Base-by-base conservation (phyloP, 768 basidiomycete species). In the Amanita molliuscula region DNA sequence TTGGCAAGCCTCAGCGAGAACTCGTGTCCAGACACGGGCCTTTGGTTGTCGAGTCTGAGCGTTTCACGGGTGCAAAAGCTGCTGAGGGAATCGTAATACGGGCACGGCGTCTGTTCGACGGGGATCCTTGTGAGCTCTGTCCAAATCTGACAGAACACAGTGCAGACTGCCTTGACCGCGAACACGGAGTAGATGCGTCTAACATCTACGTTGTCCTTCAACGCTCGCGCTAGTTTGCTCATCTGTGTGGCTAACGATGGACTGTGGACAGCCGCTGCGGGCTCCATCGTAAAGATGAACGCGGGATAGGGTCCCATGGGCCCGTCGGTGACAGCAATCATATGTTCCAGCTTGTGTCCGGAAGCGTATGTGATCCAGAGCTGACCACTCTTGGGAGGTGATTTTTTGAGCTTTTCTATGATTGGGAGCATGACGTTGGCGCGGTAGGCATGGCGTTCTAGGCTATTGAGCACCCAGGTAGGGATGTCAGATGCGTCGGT, bases 151-250 rank as follows among this genome's bases (percentile, higher is more conserved):
- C 71, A 68, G 53, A 88, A 84, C 3, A 56, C 55, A 6, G 53
- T 35, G 3, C 77, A 64, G 15, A 87, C 63, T 5, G 58, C 55
- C 3, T 77, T 69, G 4, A 73, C 67, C 1, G 81, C 77, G 55
- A 85, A 88, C 7, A 86, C 69, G 1, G 86, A 84, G 60, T 81
- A 88, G 0, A 83, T 68, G 9, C 83, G 69, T 26, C 64, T 57
- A 4, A 51, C 47, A 9, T 65, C 62, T 16, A 77, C 66, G 3
- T 55, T 44, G 0, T 46, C 54, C 7, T 61, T 54, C 9, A 88
- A 64, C 8, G 61, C 65, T 1, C 55, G 44, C 2, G 72, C 76
- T 6, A 85, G 65, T 11, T 59, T 52, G 1, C 52, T 38, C 25
- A 89, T 60, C 9, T 75, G 69, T 4, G 66, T 67, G 2, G 57